Percentiles rank a stretch among this genome's conserved stretches.
Conservation (phyloP, 1,284 basidiomycete species). For the Trichosporon ovoides region DNA sequence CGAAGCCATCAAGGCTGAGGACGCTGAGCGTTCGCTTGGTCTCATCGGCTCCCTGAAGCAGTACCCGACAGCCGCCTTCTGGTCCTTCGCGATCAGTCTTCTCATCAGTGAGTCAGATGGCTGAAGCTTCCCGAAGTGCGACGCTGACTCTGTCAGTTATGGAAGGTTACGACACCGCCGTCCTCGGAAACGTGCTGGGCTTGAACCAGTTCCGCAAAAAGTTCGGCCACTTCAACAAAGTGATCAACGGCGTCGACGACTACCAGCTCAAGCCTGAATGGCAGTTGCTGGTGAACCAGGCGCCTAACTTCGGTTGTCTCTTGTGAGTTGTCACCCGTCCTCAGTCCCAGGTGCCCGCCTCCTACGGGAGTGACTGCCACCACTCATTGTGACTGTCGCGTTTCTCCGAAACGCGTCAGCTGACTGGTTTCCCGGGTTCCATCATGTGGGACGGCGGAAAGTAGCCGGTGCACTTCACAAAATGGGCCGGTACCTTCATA, state of each 20-base stretch:
- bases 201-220: slow-evolving; percentile 17
- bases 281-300: slow-evolving; percentile 28
- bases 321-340: too few species aligned
- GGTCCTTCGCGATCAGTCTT: slow-evolving; percentile 21
- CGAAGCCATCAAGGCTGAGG: slow-evolving; percentile 21
- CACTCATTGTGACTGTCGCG: too few species aligned
- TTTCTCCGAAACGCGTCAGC: too few species aligned
- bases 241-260: slow-evolving; percentile 4
- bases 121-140: too few species aligned
- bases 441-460: too few species aligned
- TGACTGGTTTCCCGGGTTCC: slow-evolving; percentile 1
- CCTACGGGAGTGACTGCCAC: too few species aligned
- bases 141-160: slow-evolving; percentile 1
- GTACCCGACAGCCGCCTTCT: slow-evolving; percentile 19
- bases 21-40: slow-evolving; percentile 11
- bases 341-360: too few species aligned
- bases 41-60: slow-evolving; percentile 12
- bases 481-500: too few species aligned
- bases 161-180: slow-evolving; percentile 15
- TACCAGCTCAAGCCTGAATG: slow-evolving; percentile 27
- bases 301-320: slow-evolving; percentile 22
- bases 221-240: slow-evolving; percentile 10
- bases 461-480: too few species aligned
- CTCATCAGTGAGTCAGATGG: slow-evolving; percentile 9
- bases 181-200: slow-evolving; percentile 13